phyloP scores from a whole-genome alignment of 1,139 yeast species.

The Trichomonascaceae sp. region DNA sequence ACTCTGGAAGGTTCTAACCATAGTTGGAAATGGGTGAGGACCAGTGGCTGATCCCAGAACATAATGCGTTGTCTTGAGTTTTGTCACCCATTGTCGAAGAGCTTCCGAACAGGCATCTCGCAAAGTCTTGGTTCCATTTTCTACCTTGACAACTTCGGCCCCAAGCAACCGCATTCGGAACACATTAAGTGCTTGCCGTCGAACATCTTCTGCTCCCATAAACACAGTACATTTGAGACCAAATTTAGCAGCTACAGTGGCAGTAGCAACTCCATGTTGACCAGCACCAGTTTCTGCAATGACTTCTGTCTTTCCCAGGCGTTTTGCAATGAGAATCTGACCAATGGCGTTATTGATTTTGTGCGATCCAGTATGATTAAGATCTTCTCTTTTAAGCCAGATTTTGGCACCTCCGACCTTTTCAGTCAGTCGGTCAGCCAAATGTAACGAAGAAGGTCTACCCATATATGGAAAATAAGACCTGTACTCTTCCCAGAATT shows the following conservation, averaged over 20 bases:
- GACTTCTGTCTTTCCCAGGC: conserved; percentile 83
- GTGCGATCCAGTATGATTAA: conserved; percentile 97
- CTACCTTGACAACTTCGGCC: conserved; percentile 89
- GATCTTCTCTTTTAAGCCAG: conserved; percentile 97
- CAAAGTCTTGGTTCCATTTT: conserved; percentile 90
- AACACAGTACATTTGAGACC: conserved; percentile 93
- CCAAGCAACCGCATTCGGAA: conserved; percentile 96
- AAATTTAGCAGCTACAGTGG: conserved; percentile 97
- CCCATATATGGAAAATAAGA: conserved; percentile 86
- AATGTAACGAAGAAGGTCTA: conserved; percentile 89
- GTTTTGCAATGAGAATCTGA: conserved; percentile 83
- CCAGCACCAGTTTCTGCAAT: conserved; percentile 99
- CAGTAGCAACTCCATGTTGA: conserved; percentile 99
- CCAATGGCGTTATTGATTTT: conserved; percentile 95
- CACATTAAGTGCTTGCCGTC: conserved; percentile 96
- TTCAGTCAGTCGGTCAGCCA: conserved; percentile 84
- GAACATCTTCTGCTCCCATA: conserved; percentile 99
- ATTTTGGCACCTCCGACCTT: conserved; percentile 94
- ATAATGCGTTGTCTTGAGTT: conserved; percentile 80
- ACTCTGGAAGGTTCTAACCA: conserved; percentile 97
- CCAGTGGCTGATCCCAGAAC: conserved; percentile 98
- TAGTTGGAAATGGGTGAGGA: conserved; percentile 97
- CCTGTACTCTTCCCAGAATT: conserved; percentile 88
- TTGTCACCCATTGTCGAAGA: conserved; percentile 90
- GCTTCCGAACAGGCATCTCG: conserved; percentile 99